phyloP scores from a whole-genome alignment of 2,329 filamentous ascomycete species.

The Chaetomiaceae sp. region DNA sequence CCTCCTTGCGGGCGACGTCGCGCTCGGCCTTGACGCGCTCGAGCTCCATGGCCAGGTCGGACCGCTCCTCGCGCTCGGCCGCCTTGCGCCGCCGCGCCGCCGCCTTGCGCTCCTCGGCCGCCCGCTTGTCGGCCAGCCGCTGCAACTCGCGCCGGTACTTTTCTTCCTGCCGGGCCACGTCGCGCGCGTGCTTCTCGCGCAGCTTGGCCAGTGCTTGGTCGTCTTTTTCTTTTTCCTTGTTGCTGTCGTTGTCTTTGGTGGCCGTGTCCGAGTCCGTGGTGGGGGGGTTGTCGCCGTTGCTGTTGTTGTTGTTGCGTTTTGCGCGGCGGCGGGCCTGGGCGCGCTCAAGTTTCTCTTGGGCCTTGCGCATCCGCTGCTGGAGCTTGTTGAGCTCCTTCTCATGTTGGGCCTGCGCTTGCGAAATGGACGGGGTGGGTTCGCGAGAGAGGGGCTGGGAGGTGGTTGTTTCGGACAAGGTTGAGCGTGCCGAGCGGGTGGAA shows the following conservation, averaged over 20 bases:
- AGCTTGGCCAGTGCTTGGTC: conserved; percentile 50
- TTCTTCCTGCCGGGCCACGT: conserved; percentile 61
- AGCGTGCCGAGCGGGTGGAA: conserved; percentile 31
- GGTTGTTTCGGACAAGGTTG: conserved; percentile 34
- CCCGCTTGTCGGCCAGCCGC: conserved; percentile 60
- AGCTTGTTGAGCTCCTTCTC: conserved; percentile 64
- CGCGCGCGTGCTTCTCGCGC: conserved; percentile 58
- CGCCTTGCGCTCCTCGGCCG: conserved; percentile 57
- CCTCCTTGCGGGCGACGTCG: conserved; percentile 48
- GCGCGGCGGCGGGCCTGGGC: conserved; percentile 30
- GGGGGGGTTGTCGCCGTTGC: conserved; percentile 16
- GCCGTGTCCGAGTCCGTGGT: background rate
- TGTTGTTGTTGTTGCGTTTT: conserved; percentile 33
- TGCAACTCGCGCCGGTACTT: conserved; percentile 60
- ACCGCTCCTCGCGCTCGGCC: conserved; percentile 49
- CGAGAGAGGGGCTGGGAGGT: conserved; percentile 13
- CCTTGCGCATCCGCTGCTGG: conserved; percentile 53
- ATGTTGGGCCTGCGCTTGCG: conserved; percentile 33
- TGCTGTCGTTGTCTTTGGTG: background rate
- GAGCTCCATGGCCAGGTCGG: conserved; percentile 47
- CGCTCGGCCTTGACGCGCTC: conserved; percentile 47
- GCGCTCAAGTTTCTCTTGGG: conserved; percentile 58
- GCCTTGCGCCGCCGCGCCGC: conserved; percentile 48
- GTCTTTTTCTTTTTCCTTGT: conserved; percentile 37
- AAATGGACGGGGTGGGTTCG: conserved; percentile 18